Evolutionary conservation across 306 rosid species (phyloP), one percentile per base, ranked within the genome.

Genomic region (Prunus mongolica): DNA sequence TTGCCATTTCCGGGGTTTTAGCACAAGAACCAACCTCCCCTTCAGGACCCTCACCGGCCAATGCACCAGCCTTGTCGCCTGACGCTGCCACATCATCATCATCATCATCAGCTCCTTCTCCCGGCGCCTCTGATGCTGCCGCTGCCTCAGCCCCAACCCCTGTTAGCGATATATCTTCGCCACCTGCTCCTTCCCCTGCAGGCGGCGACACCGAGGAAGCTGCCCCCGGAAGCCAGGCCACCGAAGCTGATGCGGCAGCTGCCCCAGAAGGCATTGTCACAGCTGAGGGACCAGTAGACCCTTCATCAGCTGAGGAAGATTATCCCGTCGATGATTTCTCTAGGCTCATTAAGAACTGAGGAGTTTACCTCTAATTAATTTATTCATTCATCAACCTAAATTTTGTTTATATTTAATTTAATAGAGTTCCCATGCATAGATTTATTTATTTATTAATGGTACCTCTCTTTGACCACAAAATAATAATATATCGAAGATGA

Each of bases 1-100:
- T 85, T 0, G 91, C 82, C 77, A 24, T 84, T 24, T 82, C 73
- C 24, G 87, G 83, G 14, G 80, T 71, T 45, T 84, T 82, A 0
- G 46, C 60, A 4, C 79, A 81, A 15, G 73, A 66, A 8, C 67
- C 87, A 0, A 56, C 79, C 1, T 56, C 80, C 47, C 65, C 90
- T 16, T 89, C 91, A 30, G 27, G 78, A 12, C 41, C 56, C 14
- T 38, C 83, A 1, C 45, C 82, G 1, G 19, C 81, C 1, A 0
- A 85, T 1, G 14, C 87, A 0, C 64, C 76, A 1, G 67, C 78
- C 18, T n/a, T 61, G 44, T 30, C 81, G 3, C 76, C 76, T 0
- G 56, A 73, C 19, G n/a, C 83, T 3, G 5, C 67, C 5, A 5
- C 24, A 18, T 46, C 50, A 32, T 20, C 71, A 8, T 34, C 71